These are phyloP conservation scores for Umbelopsis ramanniana DNA, from an alignment of 192 early-diverging fungal genomes.

Conservation along the genomic window DNA sequence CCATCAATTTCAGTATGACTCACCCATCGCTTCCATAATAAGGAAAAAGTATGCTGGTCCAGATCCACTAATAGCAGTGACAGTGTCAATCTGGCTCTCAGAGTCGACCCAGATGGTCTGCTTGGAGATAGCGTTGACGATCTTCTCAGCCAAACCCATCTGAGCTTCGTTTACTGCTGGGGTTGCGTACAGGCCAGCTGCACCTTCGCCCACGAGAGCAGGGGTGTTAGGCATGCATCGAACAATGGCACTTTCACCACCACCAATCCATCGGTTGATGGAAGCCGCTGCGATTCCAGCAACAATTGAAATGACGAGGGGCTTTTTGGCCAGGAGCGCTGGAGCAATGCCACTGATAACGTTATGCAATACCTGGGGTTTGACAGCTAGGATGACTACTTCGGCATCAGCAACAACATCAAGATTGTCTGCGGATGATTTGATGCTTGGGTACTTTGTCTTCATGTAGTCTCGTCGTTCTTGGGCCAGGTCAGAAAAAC, in stretches of 20 bases:
- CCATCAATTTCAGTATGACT: constrained; percentile 22
- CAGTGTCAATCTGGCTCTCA: constrained; percentile 82
- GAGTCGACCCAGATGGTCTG: constrained; percentile 81
- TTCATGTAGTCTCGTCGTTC: constrained; percentile 67
- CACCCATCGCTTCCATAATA: constrained; percentile 83
- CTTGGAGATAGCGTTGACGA: constrained; percentile 79
- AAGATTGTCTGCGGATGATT: constrained; percentile 65
- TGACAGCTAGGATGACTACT: constrained; percentile 87
- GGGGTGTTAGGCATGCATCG: constrained; percentile 98
- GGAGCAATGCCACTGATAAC: constrained; percentile 62
- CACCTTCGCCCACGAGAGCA: constrained; percentile 85
- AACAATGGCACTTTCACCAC: constrained; percentile 58
- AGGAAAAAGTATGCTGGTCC: constrained; percentile 98
- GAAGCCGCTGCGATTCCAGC: constrained; percentile 83
- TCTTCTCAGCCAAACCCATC: constrained; percentile 64
- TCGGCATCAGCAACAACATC: constrained; percentile 66
- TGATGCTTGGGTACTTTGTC: constrained; percentile 61
- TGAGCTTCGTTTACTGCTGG: constrained; percentile 61
- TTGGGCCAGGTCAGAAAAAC: constrained; percentile 80
- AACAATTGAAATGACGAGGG: constrained; percentile 86
- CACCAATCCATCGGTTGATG: constrained; percentile 73
- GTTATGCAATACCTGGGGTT: constrained; percentile 83
- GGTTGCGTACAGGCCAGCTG: constrained; percentile 82
- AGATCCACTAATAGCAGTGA: constrained; percentile 88
- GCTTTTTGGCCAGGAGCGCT: constrained; percentile 51